Conservation (phyloP, 2,329 filamentous ascomycete species). For the Diaporthe sp. region DNA sequence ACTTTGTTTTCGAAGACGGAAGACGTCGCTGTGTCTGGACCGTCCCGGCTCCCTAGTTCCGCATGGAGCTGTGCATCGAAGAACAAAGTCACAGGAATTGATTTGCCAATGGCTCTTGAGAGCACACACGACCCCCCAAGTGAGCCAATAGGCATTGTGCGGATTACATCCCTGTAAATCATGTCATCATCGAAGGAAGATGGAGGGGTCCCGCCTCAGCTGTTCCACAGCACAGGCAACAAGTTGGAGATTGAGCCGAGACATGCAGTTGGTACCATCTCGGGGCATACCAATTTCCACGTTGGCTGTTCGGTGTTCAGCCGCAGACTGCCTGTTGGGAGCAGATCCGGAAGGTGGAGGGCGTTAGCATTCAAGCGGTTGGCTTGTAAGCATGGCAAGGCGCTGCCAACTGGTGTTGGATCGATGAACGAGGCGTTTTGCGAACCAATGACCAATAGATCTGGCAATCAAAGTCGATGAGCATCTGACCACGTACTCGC, state of each 20-base stretch:
- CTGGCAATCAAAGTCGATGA: slow-evolving; percentile 8
- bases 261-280: slow-evolving; percentile 21
- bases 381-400: neutral
- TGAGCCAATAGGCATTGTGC: neutral
- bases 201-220: neutral
- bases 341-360: neutral
- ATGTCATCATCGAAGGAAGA: neutral
- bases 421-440: neutral
- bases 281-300: neutral
- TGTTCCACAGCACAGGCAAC: neutral
- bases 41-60: neutral
- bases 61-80: neutral
- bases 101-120: neutral
- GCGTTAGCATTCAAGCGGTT: neutral
- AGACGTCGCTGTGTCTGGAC: neutral
- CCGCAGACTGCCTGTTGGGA: neutral
- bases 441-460: neutral
- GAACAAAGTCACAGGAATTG: neutral
- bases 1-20: neutral
- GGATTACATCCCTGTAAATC: neutral
- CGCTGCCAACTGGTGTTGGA: neutral
- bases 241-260: slow-evolving; percentile 22
- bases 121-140: neutral
- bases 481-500: neutral
- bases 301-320: neutral